Base-by-base conservation (phyloP, 495 filamentous ascomycete species). In the Penicillium salamii region DNA sequence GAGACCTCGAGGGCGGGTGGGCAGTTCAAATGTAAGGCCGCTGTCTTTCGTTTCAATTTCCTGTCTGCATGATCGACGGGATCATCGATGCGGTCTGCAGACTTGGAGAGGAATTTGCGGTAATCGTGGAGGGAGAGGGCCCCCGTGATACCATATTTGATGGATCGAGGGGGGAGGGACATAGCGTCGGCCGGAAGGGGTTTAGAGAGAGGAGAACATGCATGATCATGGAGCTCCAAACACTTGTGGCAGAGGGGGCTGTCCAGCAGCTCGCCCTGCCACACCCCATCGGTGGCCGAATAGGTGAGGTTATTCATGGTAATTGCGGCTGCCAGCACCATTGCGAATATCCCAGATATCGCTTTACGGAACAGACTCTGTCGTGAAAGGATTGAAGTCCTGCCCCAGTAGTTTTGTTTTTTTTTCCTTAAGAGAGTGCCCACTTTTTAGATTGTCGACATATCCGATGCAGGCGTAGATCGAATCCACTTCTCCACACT, bases 31-130 rank as follows among this genome's bases (percentile, higher is more conserved):
- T 71, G 67, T 20, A 57, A 46, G 5, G 58, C 66, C 15, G 61
- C 68, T 12, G 64, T 63, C 47, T 71, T 75, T 32, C 72, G 69
- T 42, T 66, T 63, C 41, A 75, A 57, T 21, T 49, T 62, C 39
- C 51, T 59, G 23, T 55, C 52, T 43, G 48, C 51, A n/a, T 55
- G 63, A 54, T 62, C 57, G 49, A 54, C 55, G 13, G 54, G 59
- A 58, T 66, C 61, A 51, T 35, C 54, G 17, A 55, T 39, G 49
- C 48, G 50, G 47, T 59, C 57, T 53, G 61, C 51, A 48, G 57
- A 50, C 38, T 58, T 58, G 42, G 63, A 66, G 29, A 68, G 56
- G 31, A 54, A 59, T 49, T 67, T 68, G 24, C 63, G 65, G 47
- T 67, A 68, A 40, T 68, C 65, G 50, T 68, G 65, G 32, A 68